Percentiles rank a stretch among this genome's conserved stretches.
Conservation (phyloP, 169 alveolate species). For the Cryptosporidium ubiquitum region DNA sequence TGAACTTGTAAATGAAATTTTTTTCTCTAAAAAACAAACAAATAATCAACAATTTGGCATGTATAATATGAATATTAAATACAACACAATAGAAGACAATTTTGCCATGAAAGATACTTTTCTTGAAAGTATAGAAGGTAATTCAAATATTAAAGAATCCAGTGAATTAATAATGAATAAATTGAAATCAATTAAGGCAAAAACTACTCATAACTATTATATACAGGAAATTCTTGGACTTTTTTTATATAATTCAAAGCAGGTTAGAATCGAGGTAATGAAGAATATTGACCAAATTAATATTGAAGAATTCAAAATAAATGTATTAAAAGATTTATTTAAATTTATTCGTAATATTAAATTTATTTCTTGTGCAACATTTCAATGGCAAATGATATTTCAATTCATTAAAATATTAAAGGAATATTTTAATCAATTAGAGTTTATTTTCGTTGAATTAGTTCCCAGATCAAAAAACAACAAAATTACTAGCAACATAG, state of each 20-base stretch:
- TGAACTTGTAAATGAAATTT: conserved; percentile 17
- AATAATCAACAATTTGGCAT: neutral
- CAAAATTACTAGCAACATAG: neutral
- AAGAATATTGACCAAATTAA: conserved; percentile 20
- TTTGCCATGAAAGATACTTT: neutral
- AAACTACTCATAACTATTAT: conserved; percentile 27
- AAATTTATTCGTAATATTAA: conserved; percentile 14
- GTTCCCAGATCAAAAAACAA: conserved; percentile 26
- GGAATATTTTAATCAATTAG: conserved; percentile 54
- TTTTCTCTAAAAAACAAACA: neutral
- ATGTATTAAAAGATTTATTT: conserved; percentile 30
- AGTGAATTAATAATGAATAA: neutral
- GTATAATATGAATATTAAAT: conserved; percentile 21
- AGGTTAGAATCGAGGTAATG: conserved; percentile 41
- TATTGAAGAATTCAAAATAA: neutral
- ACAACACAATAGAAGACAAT: neutral
- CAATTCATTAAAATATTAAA: conserved; percentile 25
- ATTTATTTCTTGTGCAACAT: conserved; percentile 1
- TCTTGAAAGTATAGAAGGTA: neutral
- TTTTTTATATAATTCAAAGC: conserved; percentile 28
- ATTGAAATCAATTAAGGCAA: neutral
- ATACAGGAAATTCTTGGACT: conserved; percentile 55
- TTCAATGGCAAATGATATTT: conserved; percentile 40
- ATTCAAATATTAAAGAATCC: neutral
- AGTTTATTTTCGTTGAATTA: conserved; percentile 11